phyloP scores from a whole-genome alignment of 805 yeast genomes.

The Maudiozyma barnettii region DNA sequence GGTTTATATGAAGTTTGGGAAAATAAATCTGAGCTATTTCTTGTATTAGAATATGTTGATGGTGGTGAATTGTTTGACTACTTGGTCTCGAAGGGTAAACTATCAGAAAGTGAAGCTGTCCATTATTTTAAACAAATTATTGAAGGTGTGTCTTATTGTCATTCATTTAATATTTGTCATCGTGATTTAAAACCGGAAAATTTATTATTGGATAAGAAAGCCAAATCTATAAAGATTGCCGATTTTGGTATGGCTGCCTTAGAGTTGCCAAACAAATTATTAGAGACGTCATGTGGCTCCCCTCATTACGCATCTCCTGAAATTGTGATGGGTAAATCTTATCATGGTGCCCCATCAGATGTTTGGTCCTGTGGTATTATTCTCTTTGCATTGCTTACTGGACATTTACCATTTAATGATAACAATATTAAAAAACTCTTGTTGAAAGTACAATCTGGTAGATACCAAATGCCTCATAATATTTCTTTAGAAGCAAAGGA shows the following conservation, averaged over 20 bases:
- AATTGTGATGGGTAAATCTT: slow-evolving; percentile 66
- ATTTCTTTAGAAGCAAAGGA: slow-evolving; percentile 58
- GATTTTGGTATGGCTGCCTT: slow-evolving; percentile 89
- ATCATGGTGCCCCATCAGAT: slow-evolving; percentile 79
- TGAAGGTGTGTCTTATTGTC: slow-evolving; percentile 72
- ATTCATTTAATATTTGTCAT: slow-evolving; percentile 71
- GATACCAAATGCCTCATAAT: slow-evolving; percentile 59
- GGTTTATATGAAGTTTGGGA: slow-evolving; percentile 97
- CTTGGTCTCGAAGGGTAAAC: slow-evolving; percentile 56
- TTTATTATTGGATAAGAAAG: slow-evolving; percentile 51
- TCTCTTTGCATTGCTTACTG: slow-evolving; percentile 67
- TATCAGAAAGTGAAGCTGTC: slow-evolving; percentile 65
- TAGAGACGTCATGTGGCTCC: slow-evolving; percentile 79
- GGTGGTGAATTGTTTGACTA: slow-evolving; percentile 82
- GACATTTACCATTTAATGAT: slow-evolving; percentile 77
- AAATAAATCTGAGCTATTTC: slow-evolving; percentile 76
- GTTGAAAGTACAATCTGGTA: slow-evolving; percentile 68
- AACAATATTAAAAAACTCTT: slow-evolving; percentile 63
- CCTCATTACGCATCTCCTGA: slow-evolving; percentile 89
- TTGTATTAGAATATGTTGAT: slow-evolving; percentile 74
- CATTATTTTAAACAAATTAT: slow-evolving; percentile 69
- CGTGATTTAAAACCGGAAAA: slow-evolving; percentile 80
- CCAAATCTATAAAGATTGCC: slow-evolving; percentile 64
- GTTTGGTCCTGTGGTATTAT: slow-evolving; percentile 87
- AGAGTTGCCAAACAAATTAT: slow-evolving; percentile 57